These are phyloP conservation scores for Cryphonectria parasitica DNA, from an alignment of 2,329 filamentous ascomycete genomes.

Conservation along the genomic window DNA sequence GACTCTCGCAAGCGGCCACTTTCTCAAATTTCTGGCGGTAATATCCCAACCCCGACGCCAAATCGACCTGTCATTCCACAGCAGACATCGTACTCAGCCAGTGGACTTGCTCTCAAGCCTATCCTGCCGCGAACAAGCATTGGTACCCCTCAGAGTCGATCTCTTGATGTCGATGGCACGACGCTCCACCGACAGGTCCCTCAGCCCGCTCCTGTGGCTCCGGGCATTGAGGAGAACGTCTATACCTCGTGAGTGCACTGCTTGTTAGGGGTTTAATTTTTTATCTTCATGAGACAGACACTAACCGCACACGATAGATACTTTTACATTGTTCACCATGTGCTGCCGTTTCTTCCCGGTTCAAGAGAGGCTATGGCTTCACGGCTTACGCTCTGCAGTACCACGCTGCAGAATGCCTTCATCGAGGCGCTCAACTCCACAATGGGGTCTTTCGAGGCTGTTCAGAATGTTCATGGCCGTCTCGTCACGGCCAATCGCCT, in stretches of 20 bases:
- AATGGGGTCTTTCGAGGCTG: conserved; percentile 54
- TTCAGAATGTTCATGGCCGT: conserved; percentile 42
- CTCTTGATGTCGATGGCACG: conserved; percentile 20
- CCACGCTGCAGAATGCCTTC: conserved; percentile 65
- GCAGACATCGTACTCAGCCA: conserved; percentile 44
- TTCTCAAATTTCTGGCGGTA: conserved; percentile 50
- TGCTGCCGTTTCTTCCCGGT: conserved; percentile 67
- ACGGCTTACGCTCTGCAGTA: conserved; percentile 59
- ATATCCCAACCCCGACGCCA: conserved; percentile 45
- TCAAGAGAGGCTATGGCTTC: conserved; percentile 59
- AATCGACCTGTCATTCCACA: conserved; percentile 49
- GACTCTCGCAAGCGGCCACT: conserved; percentile 52
- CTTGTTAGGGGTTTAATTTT: not conserved
- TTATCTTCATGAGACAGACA: not conserved
- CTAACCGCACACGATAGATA: conserved; percentile 50
- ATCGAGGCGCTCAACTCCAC: conserved; percentile 64
- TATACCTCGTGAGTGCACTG: conserved; percentile 48
- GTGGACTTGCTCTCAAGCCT: conserved; percentile 52
- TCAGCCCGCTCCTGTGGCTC: conserved; percentile 30
- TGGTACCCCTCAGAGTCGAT: conserved; percentile 7
- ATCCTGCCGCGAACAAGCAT: conserved; percentile 40
- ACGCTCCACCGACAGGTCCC: conserved; percentile 2
- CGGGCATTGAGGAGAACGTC: conserved; percentile 48
- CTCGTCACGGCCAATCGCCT: conserved; percentile 51
- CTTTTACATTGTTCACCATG: conserved; percentile 65